Evolutionary conservation across 169 alveolate genomes (phyloP), one percentile per base, ranked within the genome.

Genomic region (Cryptosporidium xiaoi): DNA sequence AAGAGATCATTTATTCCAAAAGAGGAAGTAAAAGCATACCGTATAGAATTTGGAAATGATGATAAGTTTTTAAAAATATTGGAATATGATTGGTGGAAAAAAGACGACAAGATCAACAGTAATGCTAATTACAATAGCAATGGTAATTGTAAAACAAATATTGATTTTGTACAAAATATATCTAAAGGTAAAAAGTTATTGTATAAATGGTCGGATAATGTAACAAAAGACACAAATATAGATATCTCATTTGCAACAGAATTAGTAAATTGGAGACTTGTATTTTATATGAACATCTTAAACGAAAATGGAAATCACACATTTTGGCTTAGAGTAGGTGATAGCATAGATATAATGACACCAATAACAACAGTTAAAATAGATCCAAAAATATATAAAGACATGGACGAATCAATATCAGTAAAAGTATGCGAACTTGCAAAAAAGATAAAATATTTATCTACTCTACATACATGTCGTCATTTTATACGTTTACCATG

Each of bases 191-290:
- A 56, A n/a, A 69, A 55, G 53, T 66, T 66, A 33, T 13, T 36
- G 16, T 12, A 2, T 18, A 34, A 69, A 16, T 56, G 55, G 68
- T 44, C 65, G 16, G 56, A 50, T 4, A 44, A 51, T 27, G 60
- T 60, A 24, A 16, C 20, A 31, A 48, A 13, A 5, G 64, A 62
- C 44, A 46, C 51, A 20, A 33, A 40, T 24, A n/a, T 77, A 18
- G 87, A 77, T 27, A 77, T 77, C 24, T 60, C 87, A 24, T 31
- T 77, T 24, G 77, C 71, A 62, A 77, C 87, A 7, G 71, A 77
- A 46, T 31, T 77, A 62, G 71, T 77, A 16, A 77, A 77, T 20
- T 77, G 87, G 87, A 77, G 87, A 60, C n/a, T 77, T 31, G 87
- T 77, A 20, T 77, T 60, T 62, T 77, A 77, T 7, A 62, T 77